Evolutionary conservation across 257 asterid genomes (phyloP), one percentile per base, ranked within the genome.

Genomic region (Apocynum venetum): DNA sequence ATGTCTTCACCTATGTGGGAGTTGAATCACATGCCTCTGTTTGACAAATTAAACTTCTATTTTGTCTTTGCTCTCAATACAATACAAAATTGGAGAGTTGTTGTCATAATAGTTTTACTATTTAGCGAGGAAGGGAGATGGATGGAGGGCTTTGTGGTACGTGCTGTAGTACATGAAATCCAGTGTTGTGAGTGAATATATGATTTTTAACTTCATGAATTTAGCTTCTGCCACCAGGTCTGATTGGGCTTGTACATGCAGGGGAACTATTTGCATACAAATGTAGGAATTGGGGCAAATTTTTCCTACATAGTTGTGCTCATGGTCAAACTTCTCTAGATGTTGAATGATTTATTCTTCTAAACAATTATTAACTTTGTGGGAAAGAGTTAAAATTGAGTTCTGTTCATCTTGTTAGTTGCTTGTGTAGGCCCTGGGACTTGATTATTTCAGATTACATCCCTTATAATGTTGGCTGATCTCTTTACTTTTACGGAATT

Each of bases 321-420:
- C 8, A 43, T 6, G 7, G 20, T 68, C 13, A 43, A 68, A 68
- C 41, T 67, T 67, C 2, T 20, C 4, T 67, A 41, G 11, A 40
- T 66, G 13, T 41, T 67, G 35, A 67, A 40, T 6, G 9, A 17
- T 41, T 68, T 68, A 1, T 1, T 44, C 43, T 68, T 43, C 52
- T 15, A 7, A 68, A 41, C 38, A 41, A 19, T 68, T 68, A 43
- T 43, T 43, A 17, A 43, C 52, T 17, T 19, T 25, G 47, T 20
- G 8, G 11, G 60, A 35, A 35, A 49, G 2, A 14, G 31, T 7
- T n/a, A 12, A 48, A 25, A 71, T n/a, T 41, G 31, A 52, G 14
- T 64, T 73, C 51, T 66, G 49, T 73, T 60, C 61, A 61, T 41
- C 66, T 53, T 64, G 55, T 41, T 43, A n/a, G 71, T 44, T 55